These are phyloP conservation scores for Xylaria castorea DNA, from an alignment of 495 filamentous ascomycete species.

Conservation along the genomic window DNA sequence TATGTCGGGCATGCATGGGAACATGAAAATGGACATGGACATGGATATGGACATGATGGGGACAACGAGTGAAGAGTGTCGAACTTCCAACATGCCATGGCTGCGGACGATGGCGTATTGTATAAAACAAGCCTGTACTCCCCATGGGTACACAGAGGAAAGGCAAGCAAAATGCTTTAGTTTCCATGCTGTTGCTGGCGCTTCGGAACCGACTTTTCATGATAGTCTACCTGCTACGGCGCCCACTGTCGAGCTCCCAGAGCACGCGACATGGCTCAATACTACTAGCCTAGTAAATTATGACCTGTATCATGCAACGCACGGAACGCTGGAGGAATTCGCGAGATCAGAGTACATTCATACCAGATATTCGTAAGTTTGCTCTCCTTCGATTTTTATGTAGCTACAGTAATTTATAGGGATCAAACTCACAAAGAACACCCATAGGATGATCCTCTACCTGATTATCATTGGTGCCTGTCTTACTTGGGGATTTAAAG, in stretches of 20 bases:
- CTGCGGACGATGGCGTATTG: constrained; percentile 25
- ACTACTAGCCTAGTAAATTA: constrained; percentile 17
- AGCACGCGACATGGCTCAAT: constrained; percentile 21
- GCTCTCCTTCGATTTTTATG: neutral
- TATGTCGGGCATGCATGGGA: constrained; percentile 4
- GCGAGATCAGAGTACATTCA: constrained; percentile 16
- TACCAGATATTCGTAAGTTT: constrained; percentile 22
- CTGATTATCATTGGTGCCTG: constrained; percentile 17
- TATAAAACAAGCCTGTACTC: constrained; percentile 18
- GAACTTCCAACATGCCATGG: constrained; percentile 21
- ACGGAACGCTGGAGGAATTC: constrained; percentile 15
- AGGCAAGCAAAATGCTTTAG: constrained; percentile 14
- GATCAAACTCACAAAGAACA: neutral
- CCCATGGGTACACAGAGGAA: constrained; percentile 11
- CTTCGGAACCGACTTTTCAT: constrained; percentile 6
- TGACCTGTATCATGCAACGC: constrained; percentile 8
- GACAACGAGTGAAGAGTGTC: constrained; percentile 21
- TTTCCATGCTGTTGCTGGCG: constrained; percentile 3
- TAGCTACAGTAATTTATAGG: neutral
- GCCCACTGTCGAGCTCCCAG: constrained; percentile 8
- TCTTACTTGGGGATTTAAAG: constrained; percentile 13
- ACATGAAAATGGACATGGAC: neutral
- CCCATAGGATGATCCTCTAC: constrained; percentile 18
- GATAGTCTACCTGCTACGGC: constrained; percentile 4
- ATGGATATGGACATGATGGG: constrained; percentile 23